These are phyloP conservation scores for Bipolaris gigantea DNA, from an alignment of 2,329 filamentous ascomycete species.

Conservation along the genomic window DNA sequence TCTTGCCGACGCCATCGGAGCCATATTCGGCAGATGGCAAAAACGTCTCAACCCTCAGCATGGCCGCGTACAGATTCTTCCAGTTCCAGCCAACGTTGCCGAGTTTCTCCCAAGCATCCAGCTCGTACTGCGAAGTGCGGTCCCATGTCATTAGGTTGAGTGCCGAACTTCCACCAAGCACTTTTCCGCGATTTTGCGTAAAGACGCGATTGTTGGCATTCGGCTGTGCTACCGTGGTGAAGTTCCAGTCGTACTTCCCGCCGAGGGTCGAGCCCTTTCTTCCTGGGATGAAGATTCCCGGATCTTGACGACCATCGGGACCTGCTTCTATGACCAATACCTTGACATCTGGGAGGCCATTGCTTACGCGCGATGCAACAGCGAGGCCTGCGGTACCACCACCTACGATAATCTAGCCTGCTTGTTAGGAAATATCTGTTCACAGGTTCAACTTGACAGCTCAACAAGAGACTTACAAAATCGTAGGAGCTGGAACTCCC, in stretches of 20 bases:
- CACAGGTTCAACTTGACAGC: background rate
- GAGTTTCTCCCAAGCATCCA: constrained; percentile 36
- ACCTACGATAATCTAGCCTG: constrained; percentile 22
- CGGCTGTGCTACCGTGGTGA: constrained; percentile 50
- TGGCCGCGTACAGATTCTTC: constrained; percentile 35
- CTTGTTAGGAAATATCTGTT: background rate
- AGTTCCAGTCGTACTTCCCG: constrained; percentile 44
- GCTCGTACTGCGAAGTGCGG: constrained; percentile 33
- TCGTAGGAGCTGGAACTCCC: constrained; percentile 3
- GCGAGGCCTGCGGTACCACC: constrained; percentile 37
- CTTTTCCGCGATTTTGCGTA: constrained; percentile 50
- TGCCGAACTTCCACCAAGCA: constrained; percentile 53
- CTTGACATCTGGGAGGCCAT: constrained; percentile 29
- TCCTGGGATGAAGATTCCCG: constrained; percentile 31
- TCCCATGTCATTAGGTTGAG: constrained; percentile 49
- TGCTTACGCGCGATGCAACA: constrained; percentile 37
- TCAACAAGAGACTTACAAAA: constrained; percentile 2
- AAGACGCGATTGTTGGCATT: constrained; percentile 48
- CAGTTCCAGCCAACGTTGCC: constrained; percentile 42
- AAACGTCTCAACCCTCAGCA: constrained; percentile 40
- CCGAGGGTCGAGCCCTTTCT: constrained; percentile 34
- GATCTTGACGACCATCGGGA: constrained; percentile 34
- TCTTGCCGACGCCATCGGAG: constrained; percentile 30
- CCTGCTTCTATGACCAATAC: constrained; percentile 34
- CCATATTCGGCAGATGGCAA: constrained; percentile 32